Base-by-base conservation (phyloP, 192 early-diverging fungal species). In the Coemansia sp. region DNA sequence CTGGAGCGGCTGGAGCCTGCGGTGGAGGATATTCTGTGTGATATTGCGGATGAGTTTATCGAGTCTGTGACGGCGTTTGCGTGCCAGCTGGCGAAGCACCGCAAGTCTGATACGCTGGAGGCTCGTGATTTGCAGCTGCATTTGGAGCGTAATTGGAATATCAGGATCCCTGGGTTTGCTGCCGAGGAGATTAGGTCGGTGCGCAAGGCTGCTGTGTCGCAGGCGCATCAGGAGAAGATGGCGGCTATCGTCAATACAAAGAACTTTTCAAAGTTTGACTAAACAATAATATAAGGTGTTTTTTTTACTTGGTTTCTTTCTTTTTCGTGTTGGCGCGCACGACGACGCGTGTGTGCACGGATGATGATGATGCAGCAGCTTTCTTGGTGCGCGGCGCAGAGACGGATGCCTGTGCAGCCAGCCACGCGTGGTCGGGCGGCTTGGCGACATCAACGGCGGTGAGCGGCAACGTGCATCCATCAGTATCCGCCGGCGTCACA, bases 111-210 rank as follows among this genome's bases (percentile, higher is more conserved):
- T 49, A 85, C 84, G 19, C 59, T 92, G 33, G 89, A 91, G 64
- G 87, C 90, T n/a, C 91, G 89, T 66, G 92, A 94, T 67, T 68
- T 94, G 37, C 89, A 94, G 61, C 76, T 94, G 52, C 88, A 92
- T 54, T 75, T 94, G 81, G 91, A 93, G 76, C 84, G 90, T 15
- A 93, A 90, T 61, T 93, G 89, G 89, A 93, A 91, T 53, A 88
- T 93, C 48, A 86, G 91, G 49, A 91, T 93, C 62, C 91, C 91
- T 48, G 91, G 91, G 11, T 93, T 91, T 66, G 87, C 89, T 0
- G 82, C 87, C n/a, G 89, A 91, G 65, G 86, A 88, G 61, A 89
- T 91, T 41, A 59, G 89, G 46, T 87, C 87, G 14, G 72, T 89
- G n/a, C 65, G 87, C 25, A 91, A 91, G 55, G 61, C 86, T 9